phyloP scores from a whole-genome alignment of 2,329 filamentous ascomycete genomes.

The Blastomyces parvus region DNA sequence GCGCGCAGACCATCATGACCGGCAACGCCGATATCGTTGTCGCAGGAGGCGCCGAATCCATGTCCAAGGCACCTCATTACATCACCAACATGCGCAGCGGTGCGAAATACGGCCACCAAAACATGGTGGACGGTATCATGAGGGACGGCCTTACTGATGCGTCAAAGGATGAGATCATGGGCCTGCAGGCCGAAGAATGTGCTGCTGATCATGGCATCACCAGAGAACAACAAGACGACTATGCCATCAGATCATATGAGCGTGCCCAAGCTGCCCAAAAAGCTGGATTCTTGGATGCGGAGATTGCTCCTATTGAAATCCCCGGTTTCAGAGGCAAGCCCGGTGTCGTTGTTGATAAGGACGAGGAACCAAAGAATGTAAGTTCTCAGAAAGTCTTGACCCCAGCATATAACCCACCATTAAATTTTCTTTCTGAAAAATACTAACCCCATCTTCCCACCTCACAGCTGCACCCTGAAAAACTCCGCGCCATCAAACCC shows the following conservation, averaged over 20 bases:
- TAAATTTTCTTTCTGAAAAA: too few species aligned
- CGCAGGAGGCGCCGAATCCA: conserved; percentile 91
- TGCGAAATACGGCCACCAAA: conserved; percentile 88
- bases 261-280: conserved; percentile 81
- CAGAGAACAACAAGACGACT: conserved; percentile 84
- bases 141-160: conserved; percentile 93
- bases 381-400: conserved; percentile 20
- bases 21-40: conserved; percentile 89
- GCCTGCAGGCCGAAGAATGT: conserved; percentile 84
- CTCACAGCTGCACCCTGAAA: conserved; percentile 59
- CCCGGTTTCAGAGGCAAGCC: conserved; percentile 86
- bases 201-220: conserved; percentile 70
- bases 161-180: conserved; percentile 96
- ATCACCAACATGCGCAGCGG: conserved; percentile 76
- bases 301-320: conserved; percentile 86
- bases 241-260: conserved; percentile 91
- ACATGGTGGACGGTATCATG: conserved; percentile 79
- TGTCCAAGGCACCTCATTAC: conserved; percentile 97
- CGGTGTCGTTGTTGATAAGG: conserved; percentile 64
- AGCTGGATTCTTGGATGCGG: conserved; percentile 67
- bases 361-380: conserved; percentile 92
- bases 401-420: not conserved
- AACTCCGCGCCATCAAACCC: conserved; percentile 75
- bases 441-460: not conserved
- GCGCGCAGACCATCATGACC: conserved; percentile 93